These are phyloP conservation scores for Aspergillus glaucus DNA, from an alignment of 2,329 filamentous ascomycete genomes.

Conservation along the genomic window DNA sequence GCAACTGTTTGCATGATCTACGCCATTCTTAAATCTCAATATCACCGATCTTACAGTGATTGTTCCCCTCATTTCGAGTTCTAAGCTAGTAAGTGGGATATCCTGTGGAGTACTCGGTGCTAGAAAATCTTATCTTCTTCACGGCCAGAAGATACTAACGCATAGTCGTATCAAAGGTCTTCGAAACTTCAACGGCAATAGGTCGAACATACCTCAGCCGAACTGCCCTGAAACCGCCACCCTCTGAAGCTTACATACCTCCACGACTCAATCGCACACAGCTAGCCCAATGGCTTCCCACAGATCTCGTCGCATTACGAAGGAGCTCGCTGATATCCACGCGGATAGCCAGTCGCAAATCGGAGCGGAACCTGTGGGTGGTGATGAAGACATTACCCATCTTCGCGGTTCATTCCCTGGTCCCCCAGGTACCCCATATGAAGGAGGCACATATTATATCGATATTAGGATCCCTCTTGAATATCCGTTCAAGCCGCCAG, in stretches of 20 bases:
- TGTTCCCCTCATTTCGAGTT: too few species aligned
- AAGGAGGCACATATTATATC: slow-evolving; percentile 73
- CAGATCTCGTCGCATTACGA: slow-evolving; percentile 49
- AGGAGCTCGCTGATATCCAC: slow-evolving; percentile 45
- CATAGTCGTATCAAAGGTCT: not conserved
- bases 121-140: not conserved
- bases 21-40: too few species aligned
- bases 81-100: too few species aligned
- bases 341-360: slow-evolving; percentile 71
- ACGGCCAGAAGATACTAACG: not conserved
- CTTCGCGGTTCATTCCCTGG: slow-evolving; percentile 77
- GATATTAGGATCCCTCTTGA: slow-evolving; percentile 81
- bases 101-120: too few species aligned
- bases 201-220: not conserved
- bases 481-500: slow-evolving; percentile 88
- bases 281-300: slow-evolving; percentile 48
- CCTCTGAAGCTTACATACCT: too few species aligned
- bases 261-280: not conserved
- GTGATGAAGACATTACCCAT: slow-evolving; percentile 67
- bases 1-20: too few species aligned
- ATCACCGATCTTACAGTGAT: too few species aligned
- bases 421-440: slow-evolving; percentile 88
- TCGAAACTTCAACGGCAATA: not conserved
- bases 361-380: slow-evolving; percentile 56
- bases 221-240: too few species aligned